phyloP scores from a whole-genome alignment of 202 grass and related monocot genomes.

The Dendrocalamus latiflorus region DNA sequence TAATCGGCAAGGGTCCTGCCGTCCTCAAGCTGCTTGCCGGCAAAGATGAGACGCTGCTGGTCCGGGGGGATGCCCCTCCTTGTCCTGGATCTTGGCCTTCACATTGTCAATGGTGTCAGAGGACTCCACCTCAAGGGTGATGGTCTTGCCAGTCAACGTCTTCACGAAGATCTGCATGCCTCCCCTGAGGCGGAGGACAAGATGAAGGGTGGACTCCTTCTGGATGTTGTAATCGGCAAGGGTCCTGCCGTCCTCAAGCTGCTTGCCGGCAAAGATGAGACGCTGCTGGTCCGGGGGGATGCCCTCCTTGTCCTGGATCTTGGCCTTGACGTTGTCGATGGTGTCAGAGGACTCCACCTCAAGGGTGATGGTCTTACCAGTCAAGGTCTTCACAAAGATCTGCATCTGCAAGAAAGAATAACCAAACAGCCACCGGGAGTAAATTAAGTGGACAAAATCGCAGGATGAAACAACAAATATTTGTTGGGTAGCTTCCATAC shows the following conservation, averaged over 20 bases:
- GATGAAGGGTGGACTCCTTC: conserved; percentile 48
- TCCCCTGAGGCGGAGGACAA: too few relatives aligned
- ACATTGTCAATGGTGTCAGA: too few relatives aligned
- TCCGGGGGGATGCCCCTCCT: conserved; percentile 71
- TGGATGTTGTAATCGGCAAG: conserved; percentile 22
- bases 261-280: conserved; percentile 51
- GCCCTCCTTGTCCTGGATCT: conserved; percentile 57
- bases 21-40: conserved; percentile 67
- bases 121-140: too few relatives aligned
- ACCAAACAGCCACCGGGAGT: too few relatives aligned
- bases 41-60: conserved; percentile 84
- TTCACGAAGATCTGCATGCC: too few relatives aligned
- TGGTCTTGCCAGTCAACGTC: too few relatives aligned
- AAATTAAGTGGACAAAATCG: too few relatives aligned
- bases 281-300: conserved; percentile 60
- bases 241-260: conserved; percentile 26
- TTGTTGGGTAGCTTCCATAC: too few relatives aligned
- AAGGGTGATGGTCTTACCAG: conserved; percentile 51
- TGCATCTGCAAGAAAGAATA: too few relatives aligned
- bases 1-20: conserved; percentile 65
- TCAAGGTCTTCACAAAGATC: conserved; percentile 50
- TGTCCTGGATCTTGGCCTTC: too few relatives aligned
- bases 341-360: conserved; percentile 51
- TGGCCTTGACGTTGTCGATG: conserved; percentile 48
- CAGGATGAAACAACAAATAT: too few relatives aligned